Evolutionary conservation across 2,329 filamentous ascomycete genomes (phyloP), one percentile per base, ranked within the genome.

Genomic region (Ilyonectria mors-panacis): DNA sequence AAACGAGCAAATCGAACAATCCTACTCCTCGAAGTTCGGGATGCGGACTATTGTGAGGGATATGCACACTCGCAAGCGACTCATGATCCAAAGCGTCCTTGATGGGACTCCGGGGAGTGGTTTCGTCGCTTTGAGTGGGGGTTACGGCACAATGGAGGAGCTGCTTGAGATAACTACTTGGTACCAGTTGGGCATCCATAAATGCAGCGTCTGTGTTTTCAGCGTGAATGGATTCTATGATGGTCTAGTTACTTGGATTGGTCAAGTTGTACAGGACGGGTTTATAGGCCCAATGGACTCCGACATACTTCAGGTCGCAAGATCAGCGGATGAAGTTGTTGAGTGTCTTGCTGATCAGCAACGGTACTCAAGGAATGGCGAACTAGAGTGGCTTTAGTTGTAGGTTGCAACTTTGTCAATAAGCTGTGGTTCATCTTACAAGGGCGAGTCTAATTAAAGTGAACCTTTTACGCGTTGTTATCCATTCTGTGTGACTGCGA

Each of bases 131-230:
- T 33, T 57, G 23, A 57, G 55, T 15, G 55, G 55, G 5, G 55
- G 55, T 6, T 57, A 57, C 13, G 55, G 55, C 3, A 57, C 55
- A 12, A 57, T 57, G 55, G 55, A 57, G 55, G 55, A 57, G 15
- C 55, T 57, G 39, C 55, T 57, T 23, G 55, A 57, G 55, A 33
- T 57, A 30, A 57, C 55, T 6, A 57, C 55, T 1, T 57, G 55
- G 55, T 57, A 57, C 26, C 55, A 57, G 55, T 37, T 57, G 23
- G 55, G 55, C 23, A 57, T 57, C n/a, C 55, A 57, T n/a, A 47
- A 47, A 15, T 33, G 39, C 15, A 37, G 55, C 3, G 17, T 57
- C 55, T 57, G 55, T 6, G 39, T 57, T 13, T 57, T 45, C 15
- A 57, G 23, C 26, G 55, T 57, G 15, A 30, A 33, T 45, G 55